These are phyloP conservation scores for Clavariopsis aquatica DNA, from an alignment of 495 filamentous ascomycete species.

Conservation along the genomic window DNA sequence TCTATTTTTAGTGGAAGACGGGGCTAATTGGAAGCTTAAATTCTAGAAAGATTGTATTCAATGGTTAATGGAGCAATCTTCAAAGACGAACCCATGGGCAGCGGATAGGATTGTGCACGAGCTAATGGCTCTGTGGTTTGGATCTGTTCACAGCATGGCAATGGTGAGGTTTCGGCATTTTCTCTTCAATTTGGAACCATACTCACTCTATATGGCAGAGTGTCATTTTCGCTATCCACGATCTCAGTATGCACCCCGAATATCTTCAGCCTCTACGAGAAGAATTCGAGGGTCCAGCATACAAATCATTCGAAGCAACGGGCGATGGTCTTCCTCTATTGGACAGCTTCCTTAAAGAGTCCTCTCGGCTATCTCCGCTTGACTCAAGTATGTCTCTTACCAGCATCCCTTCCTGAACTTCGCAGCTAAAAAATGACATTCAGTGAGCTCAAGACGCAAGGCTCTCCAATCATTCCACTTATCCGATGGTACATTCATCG, in stretches of 20 bases:
- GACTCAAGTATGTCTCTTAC: conserved; percentile 2
- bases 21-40: neutral
- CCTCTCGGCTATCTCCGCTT: conserved; percentile 4
- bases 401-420: neutral
- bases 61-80: conserved; percentile 18
- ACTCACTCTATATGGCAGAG: neutral
- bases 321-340: conserved; percentile 15
- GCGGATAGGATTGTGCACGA: conserved; percentile 7
- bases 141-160: conserved; percentile 11
- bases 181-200: neutral
- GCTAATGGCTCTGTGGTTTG: conserved; percentile 26
- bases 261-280: conserved; percentile 19
- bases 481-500: conserved; percentile 10
- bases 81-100: conserved; percentile 4
- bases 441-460: conserved; percentile 8
- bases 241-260: conserved; percentile 20
- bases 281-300: conserved; percentile 8
- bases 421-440: neutral
- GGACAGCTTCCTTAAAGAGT: conserved; percentile 24
- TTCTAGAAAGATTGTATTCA: conserved; percentile 12
- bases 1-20: neutral
- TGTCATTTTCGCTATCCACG: conserved; percentile 2
- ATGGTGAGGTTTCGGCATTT: neutral
- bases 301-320: neutral
- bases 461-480: conserved; percentile 15